Evolutionary conservation across 108 stramenopile species (phyloP), one percentile per base, ranked within the genome.

Genomic region (Skeletonema grethae): DNA sequence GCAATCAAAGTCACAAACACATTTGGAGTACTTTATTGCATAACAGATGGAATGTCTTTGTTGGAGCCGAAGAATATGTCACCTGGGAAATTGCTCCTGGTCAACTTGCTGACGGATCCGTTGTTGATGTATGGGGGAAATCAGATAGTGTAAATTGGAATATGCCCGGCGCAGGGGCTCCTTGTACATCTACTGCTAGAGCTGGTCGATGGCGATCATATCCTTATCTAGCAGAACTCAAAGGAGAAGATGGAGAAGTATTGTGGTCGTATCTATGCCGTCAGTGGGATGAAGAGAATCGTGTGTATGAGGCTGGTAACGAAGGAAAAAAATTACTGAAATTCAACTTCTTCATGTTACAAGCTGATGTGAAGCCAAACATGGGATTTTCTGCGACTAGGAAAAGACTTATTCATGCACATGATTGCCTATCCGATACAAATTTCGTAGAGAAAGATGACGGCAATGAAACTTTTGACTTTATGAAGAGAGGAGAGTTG

Each of bases 71-170:
- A 67, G 88, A 94, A 85, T 88, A 62, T 69, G 93, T 94, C 22
- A 94, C 93, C 5, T 94, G 94, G 94, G 94, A 95, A 57, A 93
- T 95, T 58, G 91, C 91, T 1, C 91, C 91, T 12, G 94, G 94
- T 24, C 70, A 67, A 43, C 69, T 95, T 53, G 72, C 69, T 1
- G 90, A 95, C 69, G 94, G 94, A 39, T 89, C 89, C 7, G 77
- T 92, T 39, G 91, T 92, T 45, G 94, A 95, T 69, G 86, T 95
- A 32, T 95, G 94, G 94, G 85, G 84, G 7, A 78, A 83, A 36
- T 72, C 64, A 11, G 69, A 86, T 66, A 36, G 61, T 7, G 90
- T 94, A 1, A 70, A 82, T 15, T 92, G 94, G 94, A 70, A 72
- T 2, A 87, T 92, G 90, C 91, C 91, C 10, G 91, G 93, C 16